Evolutionary conservation across 495 filamentous ascomycete species (phyloP).

Genomic region (Rusavskia elegans): DNA sequence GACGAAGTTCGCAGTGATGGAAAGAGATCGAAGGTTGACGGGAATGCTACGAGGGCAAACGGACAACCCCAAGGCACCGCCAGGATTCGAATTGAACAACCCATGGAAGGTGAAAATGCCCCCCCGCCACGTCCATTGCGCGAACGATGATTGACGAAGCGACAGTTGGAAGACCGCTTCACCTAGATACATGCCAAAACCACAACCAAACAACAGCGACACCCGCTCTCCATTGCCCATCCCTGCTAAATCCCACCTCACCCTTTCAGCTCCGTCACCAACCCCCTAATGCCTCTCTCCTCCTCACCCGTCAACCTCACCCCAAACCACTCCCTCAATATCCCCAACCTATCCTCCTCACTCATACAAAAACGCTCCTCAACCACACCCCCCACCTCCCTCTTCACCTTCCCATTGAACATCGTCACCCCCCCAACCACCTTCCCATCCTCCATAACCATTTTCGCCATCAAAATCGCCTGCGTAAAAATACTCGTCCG

Average conservation of each 20-base stretch:
- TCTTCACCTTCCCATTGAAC: constrained; percentile 36
- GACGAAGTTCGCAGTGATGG: constrained; percentile 63
- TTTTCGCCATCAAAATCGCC: constrained; percentile 37
- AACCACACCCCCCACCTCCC: constrained; percentile 40
- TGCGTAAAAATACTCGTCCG: constrained; percentile 31
- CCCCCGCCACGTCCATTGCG: no score
- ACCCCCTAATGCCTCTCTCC: constrained; percentile 24
- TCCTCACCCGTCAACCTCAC: constrained; percentile 33
- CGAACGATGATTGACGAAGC: not conserved
- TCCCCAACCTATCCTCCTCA: constrained; percentile 32
- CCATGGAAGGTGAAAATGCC: constrained; percentile 61
- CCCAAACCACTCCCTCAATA: constrained; percentile 33
- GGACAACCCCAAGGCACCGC: constrained; percentile 60
- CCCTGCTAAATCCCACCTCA: not conserved
- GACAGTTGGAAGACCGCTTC: constrained; percentile 2
- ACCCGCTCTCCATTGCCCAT: not conserved
- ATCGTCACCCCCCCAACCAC: constrained; percentile 47
- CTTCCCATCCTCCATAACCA: constrained; percentile 28
- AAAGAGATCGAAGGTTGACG: constrained; percentile 80
- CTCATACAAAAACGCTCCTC: constrained; percentile 15
- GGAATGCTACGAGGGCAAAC: constrained; percentile 73
- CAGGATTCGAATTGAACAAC: constrained; percentile 87
- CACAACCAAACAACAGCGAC: not conserved
- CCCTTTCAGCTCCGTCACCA: constrained; percentile 23
- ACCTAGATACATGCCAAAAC: not conserved